Conservation (phyloP, 1,284 basidiomycete genomes). For the Prillingera fragicola region DNA sequence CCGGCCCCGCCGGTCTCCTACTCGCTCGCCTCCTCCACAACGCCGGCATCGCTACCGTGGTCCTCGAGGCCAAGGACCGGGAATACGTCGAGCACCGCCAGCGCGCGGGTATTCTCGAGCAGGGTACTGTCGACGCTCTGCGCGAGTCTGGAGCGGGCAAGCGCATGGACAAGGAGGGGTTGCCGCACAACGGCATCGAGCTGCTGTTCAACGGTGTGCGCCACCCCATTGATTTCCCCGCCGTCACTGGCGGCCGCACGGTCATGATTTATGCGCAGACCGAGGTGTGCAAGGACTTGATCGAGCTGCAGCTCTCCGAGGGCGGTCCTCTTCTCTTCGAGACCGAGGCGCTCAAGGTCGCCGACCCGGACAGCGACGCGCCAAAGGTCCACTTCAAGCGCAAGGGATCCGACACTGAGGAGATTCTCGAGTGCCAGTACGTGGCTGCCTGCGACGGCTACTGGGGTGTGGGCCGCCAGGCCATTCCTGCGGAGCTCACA, state of each 20-base stretch:
- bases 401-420: conserved; percentile 9
- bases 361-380: conserved; percentile 9
- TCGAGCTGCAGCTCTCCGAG: conserved; percentile 18
- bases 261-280: conserved; percentile 25
- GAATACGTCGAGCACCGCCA: conserved; percentile 22
- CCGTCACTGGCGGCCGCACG: conserved; percentile 12
- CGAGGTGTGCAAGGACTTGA: conserved; percentile 22
- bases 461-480: conserved; percentile 18
- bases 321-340: conserved; percentile 12
- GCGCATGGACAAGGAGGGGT: conserved; percentile 21
- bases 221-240: conserved; percentile 16
- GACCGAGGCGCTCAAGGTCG: conserved; percentile 7
- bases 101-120: conserved; percentile 20
- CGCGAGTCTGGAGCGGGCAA: conserved; percentile 12
- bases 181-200: conserved; percentile 20
- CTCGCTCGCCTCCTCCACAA: conserved; percentile 15
- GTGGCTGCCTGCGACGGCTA: conserved; percentile 17
- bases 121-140: conserved; percentile 17
- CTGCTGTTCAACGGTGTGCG: conserved; percentile 15
- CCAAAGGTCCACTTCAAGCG: conserved; percentile 13
- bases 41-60: conserved; percentile 14
- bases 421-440: conserved; percentile 14
- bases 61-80: conserved; percentile 21
- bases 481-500: conserved; percentile 14
- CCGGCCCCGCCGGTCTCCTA: conserved; percentile 16